These are phyloP conservation scores for Kazachstania kunashirensis DNA, from an alignment of 805 yeast genomes.

Conservation along the genomic window DNA sequence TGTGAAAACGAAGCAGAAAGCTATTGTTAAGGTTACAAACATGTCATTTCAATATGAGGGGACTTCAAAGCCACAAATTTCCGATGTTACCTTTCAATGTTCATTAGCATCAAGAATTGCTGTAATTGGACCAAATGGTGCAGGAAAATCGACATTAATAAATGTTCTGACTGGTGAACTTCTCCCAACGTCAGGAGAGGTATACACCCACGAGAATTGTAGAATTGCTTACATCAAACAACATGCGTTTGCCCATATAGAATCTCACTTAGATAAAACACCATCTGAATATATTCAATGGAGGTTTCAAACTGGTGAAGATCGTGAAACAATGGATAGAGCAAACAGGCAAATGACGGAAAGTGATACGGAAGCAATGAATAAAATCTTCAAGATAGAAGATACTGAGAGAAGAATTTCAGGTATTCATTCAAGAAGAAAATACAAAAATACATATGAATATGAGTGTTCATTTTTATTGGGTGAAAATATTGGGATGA, in stretches of 20 bases:
- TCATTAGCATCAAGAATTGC: slow-evolving; percentile 98
- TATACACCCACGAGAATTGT: slow-evolving; percentile 95
- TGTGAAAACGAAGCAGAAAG: slow-evolving; percentile 98
- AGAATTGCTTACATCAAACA: slow-evolving; percentile 98
- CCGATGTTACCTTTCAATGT: slow-evolving; percentile 89
- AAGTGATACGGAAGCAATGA: slow-evolving; percentile 90
- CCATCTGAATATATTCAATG: slow-evolving; percentile 98
- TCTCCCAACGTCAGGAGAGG: slow-evolving; percentile 93
- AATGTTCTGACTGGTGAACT: slow-evolving; percentile 97
- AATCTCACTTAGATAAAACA: slow-evolving; percentile 92
- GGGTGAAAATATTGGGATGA: slow-evolving; percentile 96
- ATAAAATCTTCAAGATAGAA: slow-evolving; percentile 94
- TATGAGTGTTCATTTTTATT: slow-evolving; percentile 91
- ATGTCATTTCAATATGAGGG: slow-evolving; percentile 98
- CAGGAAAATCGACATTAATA: slow-evolving; percentile 96
- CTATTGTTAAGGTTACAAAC: slow-evolving; percentile 90
- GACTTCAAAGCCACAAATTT: slow-evolving; percentile 84
- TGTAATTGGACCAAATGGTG: slow-evolving; percentile 99
- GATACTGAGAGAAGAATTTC: slow-evolving; percentile 92
- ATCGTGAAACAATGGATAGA: slow-evolving; percentile 99
- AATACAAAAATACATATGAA: slow-evolving; percentile 98
- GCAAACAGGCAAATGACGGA: slow-evolving; percentile 95
- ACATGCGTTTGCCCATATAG: slow-evolving; percentile 98
- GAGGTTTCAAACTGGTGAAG: slow-evolving; percentile 99
- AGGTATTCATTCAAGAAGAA: slow-evolving; percentile 88